Conservation (phyloP, 106 monocot species). For the Phalaenopsis equestris region DNA sequence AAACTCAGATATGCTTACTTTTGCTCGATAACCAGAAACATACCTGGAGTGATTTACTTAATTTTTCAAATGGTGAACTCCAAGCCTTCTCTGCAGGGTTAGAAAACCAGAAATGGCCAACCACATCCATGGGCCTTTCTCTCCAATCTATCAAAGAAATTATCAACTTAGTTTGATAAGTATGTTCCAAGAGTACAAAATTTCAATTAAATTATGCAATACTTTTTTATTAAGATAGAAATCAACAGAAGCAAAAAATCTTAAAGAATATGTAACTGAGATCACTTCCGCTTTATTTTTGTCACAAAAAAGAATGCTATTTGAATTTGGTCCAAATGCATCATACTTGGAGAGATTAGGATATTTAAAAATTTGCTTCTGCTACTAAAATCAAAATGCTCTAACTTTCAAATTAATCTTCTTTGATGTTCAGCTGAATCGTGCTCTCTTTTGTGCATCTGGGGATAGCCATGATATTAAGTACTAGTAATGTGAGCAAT, state of each 20-base stretch:
- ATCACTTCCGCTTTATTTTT: neutral
- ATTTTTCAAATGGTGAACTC: constrained; percentile 35
- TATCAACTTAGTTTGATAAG: neutral
- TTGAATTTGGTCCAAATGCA: no score
- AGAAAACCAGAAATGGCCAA: constrained; percentile 12
- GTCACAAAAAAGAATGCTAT: no score
- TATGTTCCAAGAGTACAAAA: neutral
- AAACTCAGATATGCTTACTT: neutral
- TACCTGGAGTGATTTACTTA: constrained; percentile 69
- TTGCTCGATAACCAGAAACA: constrained; percentile 4
- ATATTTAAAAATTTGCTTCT: neutral
- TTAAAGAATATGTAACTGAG: neutral
- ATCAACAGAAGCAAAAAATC: neutral
- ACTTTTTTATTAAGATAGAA: neutral
- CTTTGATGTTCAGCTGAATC: neutral
- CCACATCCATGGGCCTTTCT: constrained; percentile 2
- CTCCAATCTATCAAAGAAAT: constrained; percentile 23
- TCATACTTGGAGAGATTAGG: no score
- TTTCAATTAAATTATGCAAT: neutral
- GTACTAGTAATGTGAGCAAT: no score
- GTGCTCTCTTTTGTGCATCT: neutral
- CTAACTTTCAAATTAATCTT: neutral
- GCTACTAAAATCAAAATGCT: neutral
- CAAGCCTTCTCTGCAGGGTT: constrained; percentile 14
- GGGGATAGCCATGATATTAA: no score